Base-by-base conservation (phyloP, 305 asterid genomes). In the Fraxinus paxiana region DNA sequence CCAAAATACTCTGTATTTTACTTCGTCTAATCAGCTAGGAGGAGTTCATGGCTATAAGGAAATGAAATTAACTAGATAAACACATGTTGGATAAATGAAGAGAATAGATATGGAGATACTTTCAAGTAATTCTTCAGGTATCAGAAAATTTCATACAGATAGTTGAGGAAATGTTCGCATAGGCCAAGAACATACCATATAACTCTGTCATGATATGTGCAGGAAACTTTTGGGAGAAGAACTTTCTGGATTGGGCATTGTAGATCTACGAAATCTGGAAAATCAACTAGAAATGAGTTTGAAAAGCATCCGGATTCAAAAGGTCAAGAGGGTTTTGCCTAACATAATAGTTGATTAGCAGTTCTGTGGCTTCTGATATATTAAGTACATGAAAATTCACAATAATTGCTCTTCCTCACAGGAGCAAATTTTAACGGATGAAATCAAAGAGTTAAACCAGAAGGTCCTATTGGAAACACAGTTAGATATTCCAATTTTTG, bases 171-270 rank as follows among this genome's bases (percentile, higher is more conserved):
- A 28, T 28, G 73, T 26, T 3, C 9, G 3, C n/a, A 10, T 18
- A 4, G 73, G 38, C 73, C 20, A 26, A 67, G 73, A 67, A 79
- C 84, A 79, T 84, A 82, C 82, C 83, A 77, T 69, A 74, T 80
- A 77, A 51, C 20, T 46, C 51, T 80, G 54, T 79, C 73, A 71
- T 75, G 61, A 76, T 71, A 22, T 75, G 7, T 78, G 75, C 90
- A 93, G 98, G 89, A 89, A 89, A 84, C 91, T 93, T 76, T 63
- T 91, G 88, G 95, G 98, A 79, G 92, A 91, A 82, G 91, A 86
- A 79, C 92, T 93, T 81, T 86, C 89, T 51, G 96, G 95, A 84
- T 77, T 93, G 85, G 81, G 82, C 73, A 56, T 86, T 82, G 86
- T 83, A 6, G 95, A 93, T 81, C 92, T 92, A 54, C 89, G 88